Conservation (phyloP, 305 asterid genomes). For the Nicotiana rustica region DNA sequence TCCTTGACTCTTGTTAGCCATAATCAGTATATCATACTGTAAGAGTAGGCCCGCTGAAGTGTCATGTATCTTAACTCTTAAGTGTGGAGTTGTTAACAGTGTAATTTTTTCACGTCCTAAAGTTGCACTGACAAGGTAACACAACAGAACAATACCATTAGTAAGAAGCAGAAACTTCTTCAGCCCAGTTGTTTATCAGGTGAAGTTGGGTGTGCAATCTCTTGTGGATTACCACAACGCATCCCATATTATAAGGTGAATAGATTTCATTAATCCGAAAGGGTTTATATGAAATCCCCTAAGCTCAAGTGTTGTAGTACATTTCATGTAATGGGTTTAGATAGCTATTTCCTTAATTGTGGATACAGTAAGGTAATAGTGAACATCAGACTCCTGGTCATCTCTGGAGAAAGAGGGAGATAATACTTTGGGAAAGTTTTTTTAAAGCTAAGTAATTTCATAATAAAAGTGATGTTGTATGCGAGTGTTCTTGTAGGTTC, state of each 20-base stretch:
- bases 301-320: not conserved
- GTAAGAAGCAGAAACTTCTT: not conserved
- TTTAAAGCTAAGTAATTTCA: not conserved
- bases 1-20: not conserved
- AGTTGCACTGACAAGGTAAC: conserved; percentile 4
- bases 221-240: not conserved
- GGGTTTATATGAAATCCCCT: not conserved
- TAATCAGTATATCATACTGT: not conserved
- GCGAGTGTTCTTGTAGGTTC: not conserved
- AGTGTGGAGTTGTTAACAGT: conserved; percentile 7
- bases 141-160: conserved; percentile 6
- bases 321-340: not conserved
- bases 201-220: not conserved
- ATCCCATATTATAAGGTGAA: conserved; percentile 2
- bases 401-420: not conserved
- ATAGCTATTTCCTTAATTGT: not conserved
- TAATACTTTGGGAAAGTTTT: not conserved
- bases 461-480: not conserved
- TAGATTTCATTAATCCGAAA: not conserved
- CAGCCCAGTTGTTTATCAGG: not conserved
- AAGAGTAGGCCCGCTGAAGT: not conserved
- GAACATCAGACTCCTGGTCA: not conserved
- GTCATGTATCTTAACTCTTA: not conserved
- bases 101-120: not conserved
- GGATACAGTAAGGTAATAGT: not conserved